A percentile compares a stretch with the other conserved stretches of the same genome.
phyloP scores from a whole-genome alignment of 2,329 filamentous ascomycete genomes.

The Neopestalotiopsis sp. region DNA sequence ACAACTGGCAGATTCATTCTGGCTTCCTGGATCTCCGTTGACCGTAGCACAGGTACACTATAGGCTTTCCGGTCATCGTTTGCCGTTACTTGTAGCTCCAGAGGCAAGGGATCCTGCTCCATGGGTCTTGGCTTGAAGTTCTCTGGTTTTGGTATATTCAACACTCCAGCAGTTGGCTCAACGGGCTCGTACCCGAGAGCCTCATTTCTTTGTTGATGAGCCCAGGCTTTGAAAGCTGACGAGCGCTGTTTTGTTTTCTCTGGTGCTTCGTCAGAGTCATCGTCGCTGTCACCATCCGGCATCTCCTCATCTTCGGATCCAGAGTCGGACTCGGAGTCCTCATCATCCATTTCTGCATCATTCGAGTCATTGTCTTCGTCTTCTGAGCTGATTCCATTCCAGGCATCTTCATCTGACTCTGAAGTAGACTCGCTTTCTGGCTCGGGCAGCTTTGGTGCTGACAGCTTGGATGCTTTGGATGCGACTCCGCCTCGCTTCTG shows the following conservation, averaged over 20 bases:
- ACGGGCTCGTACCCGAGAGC: conserved; percentile 70
- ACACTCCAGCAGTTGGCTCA: conserved; percentile 45
- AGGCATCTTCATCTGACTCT: conserved; percentile 54
- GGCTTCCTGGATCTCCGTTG: conserved; percentile 76
- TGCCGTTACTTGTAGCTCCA: conserved; percentile 66
- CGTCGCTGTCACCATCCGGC: conserved; percentile 38
- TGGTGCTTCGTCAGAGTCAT: conserved; percentile 33
- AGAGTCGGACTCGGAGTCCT: conserved; percentile 38
- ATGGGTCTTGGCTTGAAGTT: conserved; percentile 71
- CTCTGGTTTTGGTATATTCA: conserved; percentile 60
- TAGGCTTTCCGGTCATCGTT: conserved; percentile 74
- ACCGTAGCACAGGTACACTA: conserved; percentile 73
- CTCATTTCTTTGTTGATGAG: conserved; percentile 83
- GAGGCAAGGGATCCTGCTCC: conserved; percentile 74
- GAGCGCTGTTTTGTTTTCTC: conserved; percentile 46
- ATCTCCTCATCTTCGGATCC: conserved; percentile 39
- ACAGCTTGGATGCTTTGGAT: conserved; percentile 62
- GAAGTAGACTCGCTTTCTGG: conserved; percentile 47
- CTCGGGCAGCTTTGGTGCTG: conserved; percentile 41
- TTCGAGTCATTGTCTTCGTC: conserved; percentile 43
- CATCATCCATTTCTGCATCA: conserved; percentile 40
- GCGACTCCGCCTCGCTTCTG: conserved; percentile 72
- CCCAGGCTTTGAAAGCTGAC: conserved; percentile 92
- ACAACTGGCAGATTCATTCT: conserved; percentile 87
- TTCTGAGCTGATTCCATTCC: conserved; percentile 66